Conservation (phyloP, 768 basidiomycete species). For the Tylopilus balloui region DNA sequence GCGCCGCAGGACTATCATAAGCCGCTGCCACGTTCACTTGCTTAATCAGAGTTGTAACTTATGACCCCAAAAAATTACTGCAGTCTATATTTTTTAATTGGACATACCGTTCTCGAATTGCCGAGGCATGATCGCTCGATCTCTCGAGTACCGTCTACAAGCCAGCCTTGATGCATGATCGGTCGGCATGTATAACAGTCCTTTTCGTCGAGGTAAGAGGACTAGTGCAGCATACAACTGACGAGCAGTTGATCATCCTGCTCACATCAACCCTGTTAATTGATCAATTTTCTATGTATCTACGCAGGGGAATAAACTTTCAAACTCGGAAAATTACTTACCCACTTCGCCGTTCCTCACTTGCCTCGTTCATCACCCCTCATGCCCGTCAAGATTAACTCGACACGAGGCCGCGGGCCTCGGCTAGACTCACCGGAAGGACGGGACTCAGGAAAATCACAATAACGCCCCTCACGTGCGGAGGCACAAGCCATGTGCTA, state of each 20-base stretch:
- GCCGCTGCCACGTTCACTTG: neutral
- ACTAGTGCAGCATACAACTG: neutral
- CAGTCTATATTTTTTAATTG: constrained; percentile 11
- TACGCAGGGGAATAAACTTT: constrained; percentile 15
- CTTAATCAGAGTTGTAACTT: constrained; percentile 6
- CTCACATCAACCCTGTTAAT: constrained; percentile 1
- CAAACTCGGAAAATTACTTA: constrained; percentile 1
- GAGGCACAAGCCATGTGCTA: neutral
- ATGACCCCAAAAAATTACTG: constrained; percentile 3
- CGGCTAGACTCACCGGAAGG: constrained; percentile 1
- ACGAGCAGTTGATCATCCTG: neutral
- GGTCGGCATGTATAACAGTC: neutral
- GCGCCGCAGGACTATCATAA: constrained; percentile 19
- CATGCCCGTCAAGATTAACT: constrained; percentile 3
- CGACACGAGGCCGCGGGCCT: constrained; percentile 21
- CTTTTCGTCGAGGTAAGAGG: neutral
- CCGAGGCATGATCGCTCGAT: neutral
- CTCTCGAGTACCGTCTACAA: neutral
- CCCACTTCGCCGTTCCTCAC: constrained; percentile 8
- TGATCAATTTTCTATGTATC: neutral
- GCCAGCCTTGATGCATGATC: neutral
- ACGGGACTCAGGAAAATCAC: neutral
- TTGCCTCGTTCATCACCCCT: constrained; percentile 6
- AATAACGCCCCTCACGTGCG: neutral
- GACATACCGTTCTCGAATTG: neutral